A percentile compares a stretch with the other conserved stretches of the same genome.
phyloP scores from a whole-genome alignment of 2,329 filamentous ascomycete species.

The Apiospora koreana region DNA sequence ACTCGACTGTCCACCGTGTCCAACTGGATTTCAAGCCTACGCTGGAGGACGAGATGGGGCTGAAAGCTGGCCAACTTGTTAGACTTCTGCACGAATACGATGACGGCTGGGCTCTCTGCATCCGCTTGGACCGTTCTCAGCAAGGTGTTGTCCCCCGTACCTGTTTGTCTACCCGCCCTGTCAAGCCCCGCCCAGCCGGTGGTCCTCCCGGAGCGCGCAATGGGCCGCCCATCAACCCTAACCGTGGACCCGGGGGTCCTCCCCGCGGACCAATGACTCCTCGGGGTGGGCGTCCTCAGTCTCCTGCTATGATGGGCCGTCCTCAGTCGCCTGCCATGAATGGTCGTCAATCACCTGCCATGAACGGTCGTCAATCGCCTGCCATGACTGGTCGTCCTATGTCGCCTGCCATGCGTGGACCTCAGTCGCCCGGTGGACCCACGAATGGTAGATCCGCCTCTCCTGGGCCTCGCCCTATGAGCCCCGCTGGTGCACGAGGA shows the following conservation, averaged over 20 bases:
- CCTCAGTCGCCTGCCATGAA: conserved; percentile 32
- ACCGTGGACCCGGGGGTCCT: conserved; percentile 30
- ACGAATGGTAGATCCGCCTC: conserved; percentile 20
- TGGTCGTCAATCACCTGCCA: conserved; percentile 39
- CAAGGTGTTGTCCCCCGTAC: conserved; percentile 94
- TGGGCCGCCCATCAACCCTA: conserved; percentile 56
- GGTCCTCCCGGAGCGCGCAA: conserved; percentile 44
- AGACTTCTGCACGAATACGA: conserved; percentile 94
- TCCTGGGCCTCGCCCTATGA: conserved; percentile 29
- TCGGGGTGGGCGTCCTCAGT: conserved; percentile 30
- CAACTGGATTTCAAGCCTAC: conserved; percentile 93
- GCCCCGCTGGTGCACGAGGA: conserved; percentile 36
- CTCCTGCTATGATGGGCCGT: conserved; percentile 18
- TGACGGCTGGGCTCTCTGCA: conserved; percentile 96
- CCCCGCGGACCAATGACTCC: conserved; percentile 41
- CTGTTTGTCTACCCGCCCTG: conserved; percentile 86
- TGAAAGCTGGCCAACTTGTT: conserved; percentile 81
- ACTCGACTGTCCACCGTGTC: conserved; percentile 79
- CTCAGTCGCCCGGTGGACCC: neutral
- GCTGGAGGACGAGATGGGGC: conserved; percentile 86
- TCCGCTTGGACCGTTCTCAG: conserved; percentile 83
- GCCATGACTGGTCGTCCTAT: conserved; percentile 21
- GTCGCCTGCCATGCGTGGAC: conserved; percentile 29
- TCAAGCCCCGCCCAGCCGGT: conserved; percentile 73
- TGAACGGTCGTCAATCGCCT: conserved; percentile 34